phyloP scores from a whole-genome alignment of 2,329 filamentous ascomycete species.

The Penicillium olsonii region DNA sequence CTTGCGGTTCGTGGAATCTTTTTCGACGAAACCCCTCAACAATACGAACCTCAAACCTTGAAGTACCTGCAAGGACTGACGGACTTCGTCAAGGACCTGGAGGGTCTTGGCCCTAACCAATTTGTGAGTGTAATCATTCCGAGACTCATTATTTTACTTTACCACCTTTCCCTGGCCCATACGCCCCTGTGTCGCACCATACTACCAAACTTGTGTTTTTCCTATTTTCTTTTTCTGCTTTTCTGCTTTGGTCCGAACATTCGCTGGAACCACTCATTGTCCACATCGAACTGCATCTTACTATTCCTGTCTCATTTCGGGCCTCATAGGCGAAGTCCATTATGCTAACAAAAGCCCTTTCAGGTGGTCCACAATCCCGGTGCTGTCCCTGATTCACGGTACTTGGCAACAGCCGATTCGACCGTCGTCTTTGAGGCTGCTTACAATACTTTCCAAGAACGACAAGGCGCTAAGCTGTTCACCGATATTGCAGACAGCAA shows the following conservation, averaged over 20 bases:
- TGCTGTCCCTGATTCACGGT: constrained; percentile 43
- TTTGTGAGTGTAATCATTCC: constrained; percentile 35
- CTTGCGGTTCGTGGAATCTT: constrained; percentile 52
- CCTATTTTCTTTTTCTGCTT: neutral
- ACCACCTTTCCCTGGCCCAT: neutral
- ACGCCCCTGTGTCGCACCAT: constrained; percentile 8
- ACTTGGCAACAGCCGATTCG: constrained; percentile 45
- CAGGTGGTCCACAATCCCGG: constrained; percentile 52
- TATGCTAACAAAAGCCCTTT: constrained; percentile 12
- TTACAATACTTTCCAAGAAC: constrained; percentile 40
- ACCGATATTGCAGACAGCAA: constrained; percentile 32
- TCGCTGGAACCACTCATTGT: neutral
- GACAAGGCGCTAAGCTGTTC: constrained; percentile 35
- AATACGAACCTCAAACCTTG: constrained; percentile 33
- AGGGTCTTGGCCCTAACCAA: constrained; percentile 38
- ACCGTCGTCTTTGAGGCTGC: constrained; percentile 50
- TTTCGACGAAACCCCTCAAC: constrained; percentile 50
- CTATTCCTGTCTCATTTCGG: constrained; percentile 4
- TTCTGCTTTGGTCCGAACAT: constrained; percentile 1
- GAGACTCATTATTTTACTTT: neutral
- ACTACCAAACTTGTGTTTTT: constrained; percentile 2
- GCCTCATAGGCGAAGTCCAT: constrained; percentile 6
- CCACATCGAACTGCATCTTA: neutral
- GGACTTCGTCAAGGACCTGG: constrained; percentile 30
- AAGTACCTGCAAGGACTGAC: constrained; percentile 39